These are phyloP conservation scores for Paracorniculantispora psalliotae DNA, from an alignment of 2,329 filamentous ascomycete genomes.

Conservation along the genomic window DNA sequence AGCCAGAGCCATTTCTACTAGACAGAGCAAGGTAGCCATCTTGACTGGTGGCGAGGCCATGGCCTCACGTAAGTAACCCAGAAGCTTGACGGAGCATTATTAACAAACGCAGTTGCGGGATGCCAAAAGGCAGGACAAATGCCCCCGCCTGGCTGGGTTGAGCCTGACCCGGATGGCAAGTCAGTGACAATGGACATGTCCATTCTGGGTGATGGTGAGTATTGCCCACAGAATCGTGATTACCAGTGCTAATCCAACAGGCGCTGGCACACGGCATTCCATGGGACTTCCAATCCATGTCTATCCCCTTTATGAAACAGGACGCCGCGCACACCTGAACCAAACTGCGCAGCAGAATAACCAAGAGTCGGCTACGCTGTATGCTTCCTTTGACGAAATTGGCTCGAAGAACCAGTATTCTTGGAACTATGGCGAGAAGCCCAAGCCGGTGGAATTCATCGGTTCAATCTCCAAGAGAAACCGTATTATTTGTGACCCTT, in stretches of 20 bases:
- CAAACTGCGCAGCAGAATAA: slow-evolving; percentile 54
- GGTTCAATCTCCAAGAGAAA: slow-evolving; percentile 51
- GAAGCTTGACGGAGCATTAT: neutral
- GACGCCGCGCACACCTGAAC: slow-evolving; percentile 49
- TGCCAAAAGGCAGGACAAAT: slow-evolving; percentile 27
- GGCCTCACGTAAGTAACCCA: slow-evolving; percentile 45
- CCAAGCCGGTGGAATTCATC: slow-evolving; percentile 46
- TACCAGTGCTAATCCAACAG: slow-evolving; percentile 28
- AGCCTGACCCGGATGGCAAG: slow-evolving; percentile 39
- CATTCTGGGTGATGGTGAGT: slow-evolving; percentile 30
- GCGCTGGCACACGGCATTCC: slow-evolving; percentile 50
- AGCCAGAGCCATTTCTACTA: slow-evolving; percentile 49
- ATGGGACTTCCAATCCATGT: slow-evolving; percentile 62
- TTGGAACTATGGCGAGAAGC: slow-evolving; percentile 50
- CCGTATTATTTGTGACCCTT: slow-evolving; percentile 64
- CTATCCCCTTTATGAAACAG: slow-evolving; percentile 64
- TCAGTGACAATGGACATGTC: slow-evolving; percentile 45
- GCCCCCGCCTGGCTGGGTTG: slow-evolving; percentile 57
- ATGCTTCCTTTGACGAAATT: slow-evolving; percentile 55
- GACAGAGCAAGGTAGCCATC: slow-evolving; percentile 52
- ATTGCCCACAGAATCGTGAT: neutral
- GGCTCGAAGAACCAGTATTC: slow-evolving; percentile 48
- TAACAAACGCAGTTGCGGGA: slow-evolving; percentile 23
- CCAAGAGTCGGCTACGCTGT: slow-evolving; percentile 53
- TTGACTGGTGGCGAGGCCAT: slow-evolving; percentile 61